Conservation (phyloP, 2,329 filamentous ascomycete genomes). For the Camillea tinctor region DNA sequence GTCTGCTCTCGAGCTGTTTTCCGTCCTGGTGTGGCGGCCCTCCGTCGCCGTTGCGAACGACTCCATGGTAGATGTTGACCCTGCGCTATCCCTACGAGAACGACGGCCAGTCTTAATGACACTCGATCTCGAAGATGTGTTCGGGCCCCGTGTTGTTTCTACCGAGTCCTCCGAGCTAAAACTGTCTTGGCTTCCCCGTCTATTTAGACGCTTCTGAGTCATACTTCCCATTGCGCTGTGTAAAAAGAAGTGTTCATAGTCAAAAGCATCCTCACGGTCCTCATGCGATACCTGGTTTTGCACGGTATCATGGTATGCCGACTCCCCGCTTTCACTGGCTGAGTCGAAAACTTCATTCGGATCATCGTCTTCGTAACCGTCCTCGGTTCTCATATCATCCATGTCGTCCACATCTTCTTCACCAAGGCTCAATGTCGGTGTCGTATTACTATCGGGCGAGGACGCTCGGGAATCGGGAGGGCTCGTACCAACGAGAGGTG, state of each 20-base stretch:
- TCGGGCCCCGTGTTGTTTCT: conserved; percentile 58
- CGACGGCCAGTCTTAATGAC: conserved; percentile 24
- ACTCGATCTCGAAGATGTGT: conserved; percentile 19
- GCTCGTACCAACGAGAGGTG: conserved; percentile 22
- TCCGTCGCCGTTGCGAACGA: conserved; percentile 59
- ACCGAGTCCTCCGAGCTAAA: conserved; percentile 60
- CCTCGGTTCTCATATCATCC: conserved; percentile 27
- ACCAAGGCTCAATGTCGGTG: conserved; percentile 21
- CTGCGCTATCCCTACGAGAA: conserved; percentile 45
- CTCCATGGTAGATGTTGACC: conserved; percentile 50
- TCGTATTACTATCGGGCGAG: conserved; percentile 1
- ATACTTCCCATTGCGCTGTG: conserved; percentile 87
- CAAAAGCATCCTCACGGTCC: conserved; percentile 90
- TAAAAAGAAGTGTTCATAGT: conserved; percentile 94
- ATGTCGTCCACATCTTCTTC: conserved; percentile 19
- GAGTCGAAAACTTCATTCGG: conserved; percentile 35
- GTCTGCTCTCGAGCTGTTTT: conserved; percentile 16
- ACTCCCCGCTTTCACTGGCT: conserved; percentile 63
- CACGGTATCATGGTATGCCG: conserved; percentile 61
- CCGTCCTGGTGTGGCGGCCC: conserved; percentile 33
- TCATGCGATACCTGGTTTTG: conserved; percentile 74
- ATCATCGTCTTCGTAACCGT: conserved; percentile 34
- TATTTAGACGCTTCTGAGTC: conserved; percentile 49
- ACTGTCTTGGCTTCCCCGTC: conserved; percentile 50
- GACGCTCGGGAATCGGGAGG: conserved; percentile 9